These are phyloP conservation scores for Solanum ossicruentum DNA, from an alignment of 257 asterid species.

Conservation along the genomic window DNA sequence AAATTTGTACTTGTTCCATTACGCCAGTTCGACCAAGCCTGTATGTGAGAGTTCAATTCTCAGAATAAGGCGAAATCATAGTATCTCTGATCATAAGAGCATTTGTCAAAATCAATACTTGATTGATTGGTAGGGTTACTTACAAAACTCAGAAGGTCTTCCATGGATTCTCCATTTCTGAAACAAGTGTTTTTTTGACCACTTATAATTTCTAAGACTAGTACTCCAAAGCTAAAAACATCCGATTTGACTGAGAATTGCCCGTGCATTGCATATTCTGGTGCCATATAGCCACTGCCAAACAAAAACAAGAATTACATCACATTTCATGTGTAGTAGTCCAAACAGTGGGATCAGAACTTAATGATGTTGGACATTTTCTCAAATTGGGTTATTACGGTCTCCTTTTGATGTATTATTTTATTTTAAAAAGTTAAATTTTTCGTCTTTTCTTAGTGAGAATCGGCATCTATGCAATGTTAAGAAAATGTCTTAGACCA, in stretches of 20 bases:
- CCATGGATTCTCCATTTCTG: background rate
- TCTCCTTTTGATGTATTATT: background rate
- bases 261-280: conserved; percentile 3
- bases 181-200: background rate
- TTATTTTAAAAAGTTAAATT: background rate
- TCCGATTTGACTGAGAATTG: conserved; percentile 5
- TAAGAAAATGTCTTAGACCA: background rate
- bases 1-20: background rate
- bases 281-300: conserved; percentile 17
- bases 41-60: background rate
- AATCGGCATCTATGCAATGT: background rate
- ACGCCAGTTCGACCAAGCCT: conserved; percentile 19
- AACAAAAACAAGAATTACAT: background rate
- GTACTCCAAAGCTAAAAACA: conserved; percentile 15
- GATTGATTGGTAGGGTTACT: background rate
- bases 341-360: background rate
- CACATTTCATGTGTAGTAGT: background rate
- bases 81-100: background rate
- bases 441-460: background rate
- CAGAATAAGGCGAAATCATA: background rate
- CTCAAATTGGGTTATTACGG: background rate
- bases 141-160: background rate
- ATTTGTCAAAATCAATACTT: background rate
- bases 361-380: background rate
- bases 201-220: background rate